Conservation (phyloP, 192 early-diverging fungal species). For the Geranomyces variabilis region DNA sequence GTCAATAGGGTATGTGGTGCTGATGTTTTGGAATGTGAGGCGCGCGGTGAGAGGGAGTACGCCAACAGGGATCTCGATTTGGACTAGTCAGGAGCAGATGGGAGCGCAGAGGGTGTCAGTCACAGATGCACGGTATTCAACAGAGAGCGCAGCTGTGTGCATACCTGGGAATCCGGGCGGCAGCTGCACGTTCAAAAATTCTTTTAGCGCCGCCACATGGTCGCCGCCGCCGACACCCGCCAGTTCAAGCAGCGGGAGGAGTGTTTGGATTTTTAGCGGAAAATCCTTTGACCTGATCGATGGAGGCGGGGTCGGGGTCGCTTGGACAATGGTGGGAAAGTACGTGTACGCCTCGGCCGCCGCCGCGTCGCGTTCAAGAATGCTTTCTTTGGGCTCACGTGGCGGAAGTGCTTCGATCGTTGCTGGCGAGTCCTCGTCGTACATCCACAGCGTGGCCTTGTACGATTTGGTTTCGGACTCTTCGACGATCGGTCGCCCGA, state of each 20-base stretch:
- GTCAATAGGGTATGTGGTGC: conserved; percentile 28
- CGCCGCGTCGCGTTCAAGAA: not conserved
- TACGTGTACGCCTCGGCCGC: conserved; percentile 11
- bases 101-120: no score
- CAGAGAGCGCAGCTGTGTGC: no score
- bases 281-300: conserved; percentile 39
- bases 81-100: conserved; percentile 27
- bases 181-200: conserved; percentile 47
- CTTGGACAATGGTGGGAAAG: conserved; percentile 24
- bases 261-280: conserved; percentile 41
- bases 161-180: conserved; percentile 50
- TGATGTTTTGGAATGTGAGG: conserved; percentile 46
- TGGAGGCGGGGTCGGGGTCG: conserved; percentile 23
- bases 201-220: conserved; percentile 44
- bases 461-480: conserved; percentile 22
- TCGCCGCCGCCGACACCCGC: conserved; percentile 44
- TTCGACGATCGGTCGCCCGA: conserved; percentile 37
- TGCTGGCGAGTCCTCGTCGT: conserved; percentile 23
- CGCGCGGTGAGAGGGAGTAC: conserved; percentile 46
- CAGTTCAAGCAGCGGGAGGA: conserved; percentile 48
- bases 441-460: conserved; percentile 57
- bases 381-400: not conserved
- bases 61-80: conserved; percentile 53
- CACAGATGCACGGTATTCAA: no score
- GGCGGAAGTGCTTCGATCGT: not conserved